These are phyloP conservation scores for Vigna radiata DNA, from an alignment of 306 rosid species.

Conservation along the genomic window DNA sequence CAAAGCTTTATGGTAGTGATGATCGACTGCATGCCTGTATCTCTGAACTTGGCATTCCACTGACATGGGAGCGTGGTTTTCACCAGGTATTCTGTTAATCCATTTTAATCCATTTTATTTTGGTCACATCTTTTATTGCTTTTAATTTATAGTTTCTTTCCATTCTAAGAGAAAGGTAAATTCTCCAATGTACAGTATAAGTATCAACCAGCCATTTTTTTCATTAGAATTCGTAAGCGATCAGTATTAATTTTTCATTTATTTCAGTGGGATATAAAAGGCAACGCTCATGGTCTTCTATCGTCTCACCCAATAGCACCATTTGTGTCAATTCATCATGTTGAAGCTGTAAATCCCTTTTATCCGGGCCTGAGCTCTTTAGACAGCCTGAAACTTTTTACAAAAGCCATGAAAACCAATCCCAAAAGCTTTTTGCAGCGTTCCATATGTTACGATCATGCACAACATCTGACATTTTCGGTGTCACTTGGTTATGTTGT, in stretches of 20 bases:
- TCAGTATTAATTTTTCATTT: slow-evolving; percentile 24
- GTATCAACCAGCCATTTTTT: slow-evolving; percentile 31
- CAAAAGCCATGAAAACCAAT: slow-evolving; percentile 69
- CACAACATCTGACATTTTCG: slow-evolving; percentile 58
- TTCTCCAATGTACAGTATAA: slow-evolving; percentile 20
- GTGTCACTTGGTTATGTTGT: slow-evolving; percentile 76
- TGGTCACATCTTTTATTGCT: slow-evolving; percentile 6
- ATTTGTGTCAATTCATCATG: slow-evolving; percentile 81
- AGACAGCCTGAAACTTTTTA: slow-evolving; percentile 71
- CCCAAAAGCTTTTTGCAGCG: slow-evolving; percentile 75
- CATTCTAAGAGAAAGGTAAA: slow-evolving; percentile 5
- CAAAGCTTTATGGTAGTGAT: slow-evolving; percentile 83
- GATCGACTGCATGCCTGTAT: slow-evolving; percentile 88
- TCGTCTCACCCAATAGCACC: slow-evolving; percentile 85
- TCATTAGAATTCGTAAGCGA: slow-evolving; percentile 39
- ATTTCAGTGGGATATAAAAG: slow-evolving; percentile 77
- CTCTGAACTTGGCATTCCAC: slow-evolving; percentile 77
- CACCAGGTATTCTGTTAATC: slow-evolving; percentile 66
- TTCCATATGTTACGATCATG: slow-evolving; percentile 68
- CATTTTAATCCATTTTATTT: slow-evolving; percentile 26
- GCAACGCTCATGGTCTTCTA: slow-evolving; percentile 77
- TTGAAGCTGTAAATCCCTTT: slow-evolving; percentile 75
- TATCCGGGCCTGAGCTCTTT: slow-evolving; percentile 72
- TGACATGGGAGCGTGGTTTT: slow-evolving; percentile 74
- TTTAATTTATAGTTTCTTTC: slow-evolving; percentile 11